Evolutionary conservation across 2,329 filamentous ascomycete species (phyloP), one percentile per base, ranked within the genome.

Genomic region (Rhynchosporium secalis): DNA sequence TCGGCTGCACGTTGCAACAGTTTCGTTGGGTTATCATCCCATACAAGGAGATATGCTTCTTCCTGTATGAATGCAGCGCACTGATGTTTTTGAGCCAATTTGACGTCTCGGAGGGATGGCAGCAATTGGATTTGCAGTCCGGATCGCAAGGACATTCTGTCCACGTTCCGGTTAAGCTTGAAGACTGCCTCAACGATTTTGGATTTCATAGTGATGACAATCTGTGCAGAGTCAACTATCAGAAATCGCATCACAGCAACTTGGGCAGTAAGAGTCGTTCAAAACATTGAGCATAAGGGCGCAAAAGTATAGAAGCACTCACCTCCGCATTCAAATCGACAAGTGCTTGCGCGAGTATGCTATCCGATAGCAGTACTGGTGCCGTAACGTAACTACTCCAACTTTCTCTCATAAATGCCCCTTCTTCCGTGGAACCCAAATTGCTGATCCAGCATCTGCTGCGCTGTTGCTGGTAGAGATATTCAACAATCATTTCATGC

Each of bases 131-230:
- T 84, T 40, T 87, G 83, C n/a, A 92, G 82, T 20, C 89, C 89
- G 72, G 92, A 91, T 77, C 86, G 86, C 57, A 93, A 76, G 0
- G 90, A 90, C 8, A 93, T 88, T 69, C 91, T 88, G n/a, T 89
- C 82, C 1, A 88, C 88, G 62, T 89, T 84, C 87, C 1, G 86
- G 86, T 84, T 85, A 91, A 60, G 87, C 82, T 8, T 36, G 33
- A 93, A 78, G 69, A 92, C 92, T 0, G 88, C 89, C 77, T 89
- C 90, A 76, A 93, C 90, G 63, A 92, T 87, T 66, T 89, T 79
- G 0, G 90, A 92, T 74, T 91, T 91, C 65, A 92, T 86, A 0
- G 89, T 93, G 86, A 93, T 91, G 56, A 88, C 88, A 70, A 85
- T 89, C 85, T 91, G 66, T 13, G 7, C 26, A 5, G 15, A 36